A percentile compares a stretch with the other conserved stretches of the same genome.
Evolutionary conservation across 2,329 filamentous ascomycete genomes (phyloP).

Genomic region (Corniculantispora saksenae): DNA sequence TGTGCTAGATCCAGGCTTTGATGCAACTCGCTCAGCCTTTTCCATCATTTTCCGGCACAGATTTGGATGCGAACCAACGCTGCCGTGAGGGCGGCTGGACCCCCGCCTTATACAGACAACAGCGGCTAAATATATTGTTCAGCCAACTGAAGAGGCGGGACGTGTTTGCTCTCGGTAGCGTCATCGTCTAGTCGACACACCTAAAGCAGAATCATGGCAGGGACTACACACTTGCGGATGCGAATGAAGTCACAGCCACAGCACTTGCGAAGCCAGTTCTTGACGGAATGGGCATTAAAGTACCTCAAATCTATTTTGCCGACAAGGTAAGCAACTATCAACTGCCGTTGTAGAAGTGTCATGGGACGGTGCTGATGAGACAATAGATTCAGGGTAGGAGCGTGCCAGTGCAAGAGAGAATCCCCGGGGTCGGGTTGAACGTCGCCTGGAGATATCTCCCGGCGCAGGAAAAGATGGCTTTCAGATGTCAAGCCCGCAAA

Average conservation of each 20-base stretch:
- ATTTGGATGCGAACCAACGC: too few relatives aligned
- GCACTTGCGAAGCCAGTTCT: slow-evolving; percentile 29
- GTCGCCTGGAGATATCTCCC: slow-evolving; percentile 41
- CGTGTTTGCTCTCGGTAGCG: slow-evolving; percentile 42
- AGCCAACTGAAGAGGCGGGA: too few relatives aligned
- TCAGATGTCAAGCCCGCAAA: slow-evolving; percentile 37
- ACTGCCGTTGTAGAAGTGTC: background rate
- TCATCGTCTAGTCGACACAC: slow-evolving; percentile 42
- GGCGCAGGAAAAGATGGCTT: slow-evolving; percentile 31
- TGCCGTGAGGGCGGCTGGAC: background rate
- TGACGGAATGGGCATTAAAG: slow-evolving; percentile 24
- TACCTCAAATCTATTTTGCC: slow-evolving; percentile 41
- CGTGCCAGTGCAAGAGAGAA: slow-evolving; percentile 40
- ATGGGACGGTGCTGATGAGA: background rate
- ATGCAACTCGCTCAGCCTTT: too few relatives aligned
- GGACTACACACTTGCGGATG: slow-evolving; percentile 43
- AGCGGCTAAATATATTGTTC: too few relatives aligned
- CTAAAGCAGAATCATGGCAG: slow-evolving; percentile 26
- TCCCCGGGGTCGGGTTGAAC: slow-evolving; percentile 37
- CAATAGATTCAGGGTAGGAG: slow-evolving; percentile 36
- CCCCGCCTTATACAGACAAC: background rate
- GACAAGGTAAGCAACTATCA: slow-evolving; percentile 33
- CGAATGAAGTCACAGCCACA: slow-evolving; percentile 40
- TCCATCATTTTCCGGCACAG: too few relatives aligned
- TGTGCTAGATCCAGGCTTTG: too few relatives aligned